Evolutionary conservation across 441 rosid species (phyloP), one percentile per base, ranked within the genome.

Genomic region (Populus hybrid): DNA sequence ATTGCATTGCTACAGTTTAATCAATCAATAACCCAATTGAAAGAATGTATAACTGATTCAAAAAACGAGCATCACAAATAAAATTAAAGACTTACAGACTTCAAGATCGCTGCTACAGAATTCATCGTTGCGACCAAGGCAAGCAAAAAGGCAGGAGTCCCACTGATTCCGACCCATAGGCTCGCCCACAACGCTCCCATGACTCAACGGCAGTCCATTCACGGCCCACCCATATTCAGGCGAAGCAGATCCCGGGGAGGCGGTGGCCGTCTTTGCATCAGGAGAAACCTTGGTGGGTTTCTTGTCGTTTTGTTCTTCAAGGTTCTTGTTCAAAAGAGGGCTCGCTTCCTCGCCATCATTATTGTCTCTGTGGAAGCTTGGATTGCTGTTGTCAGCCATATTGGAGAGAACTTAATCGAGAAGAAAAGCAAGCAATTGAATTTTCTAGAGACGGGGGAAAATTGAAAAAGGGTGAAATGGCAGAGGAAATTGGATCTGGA

Each of bases 91-190:
- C 99, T 91, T 84, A 95, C 99, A 96, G 87, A 96, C 99, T 96
- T 96, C 98, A 76, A 96, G 88, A 86, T 96, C 99, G 94, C 98
- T 96, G 93, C 98, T 88, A 79, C 98, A 94, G 83, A 96, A 93
- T 70, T 91, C 97, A 76, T 96, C 98, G 80, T 90, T 92, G 14
- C 94, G 92, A 10, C 98, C 98, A 40, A 94, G 87, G 78, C 98
- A 96, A 69, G 95, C 78, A 34, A 86, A 84, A n/a, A 94, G 83
- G 84, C 91, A 63, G 9, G 99, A 93, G 70, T 85, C 81, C 99
- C 99, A 94, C 70, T 83, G 97, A 20, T 83, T 73, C 73, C 98
- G 89, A 12, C 84, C 89, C 86, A 92, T 81, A 9, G 98, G 95
- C 83, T 92, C 99, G 20, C 98, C 99, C 14, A 95, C 84, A 70